Percentiles rank a stretch among this genome's conserved stretches.
Evolutionary conservation across 2,329 filamentous ascomycete genomes (phyloP).

Genomic region (Nigrospora oryzae): DNA sequence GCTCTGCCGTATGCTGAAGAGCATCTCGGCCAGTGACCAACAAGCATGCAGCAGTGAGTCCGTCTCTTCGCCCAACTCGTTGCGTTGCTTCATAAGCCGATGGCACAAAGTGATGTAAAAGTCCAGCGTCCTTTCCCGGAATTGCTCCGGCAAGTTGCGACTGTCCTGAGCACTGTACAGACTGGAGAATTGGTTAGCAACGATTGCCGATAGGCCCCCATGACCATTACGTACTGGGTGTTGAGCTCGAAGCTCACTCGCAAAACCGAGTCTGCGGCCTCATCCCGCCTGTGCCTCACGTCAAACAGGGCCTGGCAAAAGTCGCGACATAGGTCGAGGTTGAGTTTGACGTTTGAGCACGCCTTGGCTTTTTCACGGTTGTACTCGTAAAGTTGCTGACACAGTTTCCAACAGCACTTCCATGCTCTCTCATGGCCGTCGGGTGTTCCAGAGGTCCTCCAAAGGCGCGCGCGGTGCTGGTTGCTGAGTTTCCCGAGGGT

Average conservation of each 20-base stretch:
- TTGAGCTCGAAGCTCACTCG: conserved; percentile 92
- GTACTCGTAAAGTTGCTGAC: conserved; percentile 72
- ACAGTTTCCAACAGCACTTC: conserved; percentile 91
- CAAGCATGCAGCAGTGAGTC: conserved; percentile 79
- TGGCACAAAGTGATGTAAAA: conserved; percentile 94
- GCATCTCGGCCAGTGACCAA: conserved; percentile 86
- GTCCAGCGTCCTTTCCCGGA: conserved; percentile 82
- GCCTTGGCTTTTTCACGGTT: conserved; percentile 64
- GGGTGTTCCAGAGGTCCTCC: conserved; percentile 64
- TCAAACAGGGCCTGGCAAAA: conserved; percentile 92
- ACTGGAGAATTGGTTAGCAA: conserved; percentile 22
- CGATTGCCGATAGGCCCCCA: not conserved
- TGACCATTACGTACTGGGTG: conserved; percentile 56
- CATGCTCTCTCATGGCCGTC: conserved; percentile 81
- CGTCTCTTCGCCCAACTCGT: conserved; percentile 69
- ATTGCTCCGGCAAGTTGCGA: conserved; percentile 72
- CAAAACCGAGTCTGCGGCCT: conserved; percentile 75
- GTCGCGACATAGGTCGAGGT: conserved; percentile 79
- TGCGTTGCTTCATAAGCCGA: conserved; percentile 89
- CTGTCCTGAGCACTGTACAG: conserved; percentile 84
- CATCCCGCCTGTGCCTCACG: conserved; percentile 68
- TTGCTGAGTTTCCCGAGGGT: conserved; percentile 80
- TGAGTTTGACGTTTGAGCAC: conserved; percentile 59
- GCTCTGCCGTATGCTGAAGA: conserved; percentile 83
- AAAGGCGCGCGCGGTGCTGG: conserved; percentile 71